These are phyloP conservation scores for Aspergillus tanneri DNA, from an alignment of 2,329 filamentous ascomycete genomes.

Conservation along the genomic window DNA sequence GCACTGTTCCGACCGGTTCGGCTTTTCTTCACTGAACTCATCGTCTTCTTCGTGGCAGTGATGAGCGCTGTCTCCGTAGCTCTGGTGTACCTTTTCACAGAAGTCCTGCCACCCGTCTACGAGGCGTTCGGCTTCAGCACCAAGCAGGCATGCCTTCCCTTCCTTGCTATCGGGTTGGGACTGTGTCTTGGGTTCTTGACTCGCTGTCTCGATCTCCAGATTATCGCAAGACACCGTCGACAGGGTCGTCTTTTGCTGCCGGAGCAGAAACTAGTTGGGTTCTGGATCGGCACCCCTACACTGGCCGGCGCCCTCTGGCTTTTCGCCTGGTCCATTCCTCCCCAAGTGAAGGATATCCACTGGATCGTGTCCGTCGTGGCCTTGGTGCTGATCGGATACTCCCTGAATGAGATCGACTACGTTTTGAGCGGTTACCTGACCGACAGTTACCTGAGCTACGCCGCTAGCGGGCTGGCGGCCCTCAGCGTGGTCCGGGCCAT, in stretches of 20 bases:
- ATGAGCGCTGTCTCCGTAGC: conserved; percentile 47
- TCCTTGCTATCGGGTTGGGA: conserved; percentile 42
- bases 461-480: conserved; percentile 45
- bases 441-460: conserved; percentile 46
- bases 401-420: conserved; percentile 47
- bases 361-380: conserved; percentile 43
- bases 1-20: conserved; percentile 44
- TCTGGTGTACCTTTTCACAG: conserved; percentile 52
- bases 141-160: conserved; percentile 38
- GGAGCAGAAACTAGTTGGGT: conserved; percentile 51
- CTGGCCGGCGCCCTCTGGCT: conserved; percentile 48
- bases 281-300: conserved; percentile 46
- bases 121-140: conserved; percentile 32
- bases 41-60: conserved; percentile 46
- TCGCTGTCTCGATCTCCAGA: conserved; percentile 42
- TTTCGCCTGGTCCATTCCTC: conserved; percentile 51
- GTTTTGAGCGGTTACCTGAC: conserved; percentile 44
- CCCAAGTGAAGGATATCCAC: conserved; percentile 29
- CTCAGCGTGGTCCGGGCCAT: conserved; percentile 41
- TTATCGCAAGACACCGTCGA: conserved; percentile 28
- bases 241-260: conserved; percentile 30
- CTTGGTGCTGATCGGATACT: conserved; percentile 47
- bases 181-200: conserved; percentile 42
- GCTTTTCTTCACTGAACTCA: conserved; percentile 49
- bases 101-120: conserved; percentile 45